Percentiles rank a stretch among this genome's conserved stretches.
phyloP scores from a whole-genome alignment of 2,329 filamentous ascomycete species.

The Dryadomyces quercivorus region DNA sequence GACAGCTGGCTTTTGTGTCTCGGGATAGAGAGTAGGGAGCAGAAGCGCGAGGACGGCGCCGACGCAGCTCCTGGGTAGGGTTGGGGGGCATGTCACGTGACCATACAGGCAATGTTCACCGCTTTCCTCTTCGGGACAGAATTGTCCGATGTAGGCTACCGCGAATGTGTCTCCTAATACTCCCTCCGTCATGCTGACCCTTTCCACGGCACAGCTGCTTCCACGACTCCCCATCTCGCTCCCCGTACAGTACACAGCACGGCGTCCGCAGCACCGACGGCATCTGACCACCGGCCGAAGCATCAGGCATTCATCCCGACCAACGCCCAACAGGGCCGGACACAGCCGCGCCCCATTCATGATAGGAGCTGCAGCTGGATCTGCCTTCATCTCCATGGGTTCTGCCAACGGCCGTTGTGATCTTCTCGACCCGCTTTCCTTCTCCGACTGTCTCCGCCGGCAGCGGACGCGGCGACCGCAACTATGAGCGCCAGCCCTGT shows the following conservation, averaged over 20 bases:
- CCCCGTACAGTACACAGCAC: too few species aligned
- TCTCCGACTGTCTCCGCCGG: background rate
- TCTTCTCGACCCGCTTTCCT: background rate
- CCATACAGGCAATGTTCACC: background rate
- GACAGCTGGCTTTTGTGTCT: too few species aligned
- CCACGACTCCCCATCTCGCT: too few species aligned
- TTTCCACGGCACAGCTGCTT: too few species aligned
- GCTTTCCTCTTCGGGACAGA: slow-evolving; percentile 4
- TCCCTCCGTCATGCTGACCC: too few species aligned
- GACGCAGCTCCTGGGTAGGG: too few species aligned
- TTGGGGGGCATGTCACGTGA: background rate
- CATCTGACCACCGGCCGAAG: background rate
- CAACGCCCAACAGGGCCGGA: too few species aligned
- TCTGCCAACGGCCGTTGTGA: background rate
- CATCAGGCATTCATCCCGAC: background rate
- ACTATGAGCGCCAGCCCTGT: slow-evolving; percentile 9
- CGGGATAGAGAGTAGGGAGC: too few species aligned
- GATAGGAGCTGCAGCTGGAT: background rate
- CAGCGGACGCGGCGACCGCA: background rate
- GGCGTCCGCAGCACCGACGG: background rate
- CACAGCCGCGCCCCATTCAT: too few species aligned
- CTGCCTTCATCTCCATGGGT: background rate
- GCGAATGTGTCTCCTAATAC: too few species aligned
- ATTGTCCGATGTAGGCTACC: background rate
- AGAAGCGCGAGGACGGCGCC: too few species aligned